Conservation (phyloP, 169 alveolate genomes). For the Eimeria maxima region DNA sequence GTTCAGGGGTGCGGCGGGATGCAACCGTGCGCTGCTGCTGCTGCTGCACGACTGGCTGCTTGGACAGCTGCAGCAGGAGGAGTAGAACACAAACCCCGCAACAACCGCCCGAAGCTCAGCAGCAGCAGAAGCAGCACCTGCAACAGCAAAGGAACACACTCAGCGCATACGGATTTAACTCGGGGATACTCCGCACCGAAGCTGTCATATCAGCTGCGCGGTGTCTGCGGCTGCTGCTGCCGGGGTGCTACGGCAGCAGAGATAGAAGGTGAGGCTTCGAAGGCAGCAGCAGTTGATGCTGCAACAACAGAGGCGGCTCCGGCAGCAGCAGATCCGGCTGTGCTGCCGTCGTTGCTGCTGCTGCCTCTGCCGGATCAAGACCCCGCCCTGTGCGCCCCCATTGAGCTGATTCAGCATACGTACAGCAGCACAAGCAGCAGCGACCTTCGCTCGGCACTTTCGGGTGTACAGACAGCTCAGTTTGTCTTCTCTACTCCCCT, state of each 20-base stretch:
- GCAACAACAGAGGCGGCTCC: constrained; percentile 40
- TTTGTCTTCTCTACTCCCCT: constrained; percentile 57
- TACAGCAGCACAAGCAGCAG: constrained; percentile 78
- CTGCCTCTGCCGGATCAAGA: constrained; percentile 64
- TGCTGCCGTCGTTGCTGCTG: constrained; percentile 58
- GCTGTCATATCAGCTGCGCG: neutral
- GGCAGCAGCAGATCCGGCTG: constrained; percentile 65
- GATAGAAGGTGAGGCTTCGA: neutral
- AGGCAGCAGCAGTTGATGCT: neutral
- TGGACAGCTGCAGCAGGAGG: constrained; percentile 76
- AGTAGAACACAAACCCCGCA: constrained; percentile 37
- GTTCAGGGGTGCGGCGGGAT: neutral
- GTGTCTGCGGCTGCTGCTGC: constrained; percentile 70
- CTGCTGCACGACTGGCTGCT: constrained; percentile 50
- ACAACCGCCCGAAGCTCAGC: neutral
- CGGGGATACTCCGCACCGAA: neutral
- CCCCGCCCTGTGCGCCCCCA: constrained; percentile 70
- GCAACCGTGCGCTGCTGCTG: constrained; percentile 61
- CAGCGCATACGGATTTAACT: neutral
- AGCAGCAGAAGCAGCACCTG: constrained; percentile 44
- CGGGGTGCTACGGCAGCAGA: neutral
- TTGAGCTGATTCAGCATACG: constrained; percentile 50
- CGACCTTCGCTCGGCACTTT: constrained; percentile 67
- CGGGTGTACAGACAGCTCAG: constrained; percentile 75
- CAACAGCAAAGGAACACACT: constrained; percentile 31